Evolutionary conservation across 2,329 filamentous ascomycete genomes (phyloP).

Genomic region (Aspergillus ustus): DNA sequence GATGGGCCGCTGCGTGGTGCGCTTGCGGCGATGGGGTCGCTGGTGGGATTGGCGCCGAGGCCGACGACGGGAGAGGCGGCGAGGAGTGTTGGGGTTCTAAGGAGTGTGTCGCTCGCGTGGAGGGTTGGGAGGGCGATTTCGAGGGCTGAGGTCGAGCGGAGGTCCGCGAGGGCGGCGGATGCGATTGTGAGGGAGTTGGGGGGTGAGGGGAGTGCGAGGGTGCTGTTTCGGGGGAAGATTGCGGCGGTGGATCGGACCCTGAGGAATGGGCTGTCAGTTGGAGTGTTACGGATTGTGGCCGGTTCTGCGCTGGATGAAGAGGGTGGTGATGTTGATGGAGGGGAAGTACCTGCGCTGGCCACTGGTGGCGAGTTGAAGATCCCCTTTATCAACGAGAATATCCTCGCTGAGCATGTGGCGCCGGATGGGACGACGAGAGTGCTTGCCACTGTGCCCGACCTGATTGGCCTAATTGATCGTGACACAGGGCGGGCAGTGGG

Average conservation of each 20-base stretch:
- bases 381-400: background rate
- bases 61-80: background rate
- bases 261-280: background rate
- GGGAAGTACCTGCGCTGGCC: too few species aligned
- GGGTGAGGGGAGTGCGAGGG: background rate
- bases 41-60: background rate
- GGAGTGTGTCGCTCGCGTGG: background rate
- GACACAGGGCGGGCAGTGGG: background rate
- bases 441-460: background rate
- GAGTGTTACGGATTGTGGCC: background rate
- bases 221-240: background rate
- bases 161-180: background rate
- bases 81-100: background rate
- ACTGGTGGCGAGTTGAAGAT: background rate
- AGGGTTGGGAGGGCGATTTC: background rate
- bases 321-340: too few species aligned
- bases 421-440: background rate
- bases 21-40: background rate
- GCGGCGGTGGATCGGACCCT: background rate
- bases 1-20: background rate
- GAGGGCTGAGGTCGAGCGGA: background rate
- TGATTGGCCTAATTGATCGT: background rate
- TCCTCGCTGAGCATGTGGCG: background rate
- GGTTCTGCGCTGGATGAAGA: background rate
- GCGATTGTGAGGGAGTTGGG: background rate